These are phyloP conservation scores for Talaromyces sp. DNA, from an alignment of 2,329 filamentous ascomycete genomes.

Conservation along the genomic window DNA sequence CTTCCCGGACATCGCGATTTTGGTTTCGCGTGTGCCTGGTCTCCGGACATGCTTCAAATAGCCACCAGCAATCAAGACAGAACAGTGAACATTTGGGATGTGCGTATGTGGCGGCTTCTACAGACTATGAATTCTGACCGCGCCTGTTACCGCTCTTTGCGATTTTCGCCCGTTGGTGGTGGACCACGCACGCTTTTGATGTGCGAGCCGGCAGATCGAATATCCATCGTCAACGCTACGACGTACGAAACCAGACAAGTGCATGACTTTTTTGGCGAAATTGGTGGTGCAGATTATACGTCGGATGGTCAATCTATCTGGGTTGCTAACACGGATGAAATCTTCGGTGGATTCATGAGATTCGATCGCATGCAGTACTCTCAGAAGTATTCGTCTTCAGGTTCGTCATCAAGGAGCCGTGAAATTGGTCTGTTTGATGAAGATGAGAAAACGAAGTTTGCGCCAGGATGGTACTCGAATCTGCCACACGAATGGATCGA, in stretches of 20 bases:
- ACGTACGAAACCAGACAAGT: slow-evolving; percentile 42
- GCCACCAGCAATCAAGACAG: slow-evolving; percentile 48
- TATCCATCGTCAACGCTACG: slow-evolving; percentile 45
- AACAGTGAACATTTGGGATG: slow-evolving; percentile 47
- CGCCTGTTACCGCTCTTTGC: slow-evolving; percentile 44
- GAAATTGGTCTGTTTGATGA: not conserved
- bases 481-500: slow-evolving; percentile 38
- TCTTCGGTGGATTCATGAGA: slow-evolving; percentile 46
- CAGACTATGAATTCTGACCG: slow-evolving; percentile 43
- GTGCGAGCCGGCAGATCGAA: slow-evolving; percentile 44
- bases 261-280: slow-evolving; percentile 47
- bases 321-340: slow-evolving; percentile 44
- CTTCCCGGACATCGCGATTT: slow-evolving; percentile 43
- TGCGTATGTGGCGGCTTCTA: slow-evolving; percentile 40
- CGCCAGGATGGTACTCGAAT: slow-evolving; percentile 25
- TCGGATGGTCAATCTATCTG: slow-evolving; percentile 42
- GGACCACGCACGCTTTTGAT: slow-evolving; percentile 43
- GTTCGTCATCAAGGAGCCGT: not conserved
- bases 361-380: slow-evolving; percentile 42
- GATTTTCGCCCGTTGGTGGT: slow-evolving; percentile 44
- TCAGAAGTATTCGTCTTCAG: slow-evolving; percentile 24
- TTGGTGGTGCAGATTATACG: slow-evolving; percentile 43
- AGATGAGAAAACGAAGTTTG: not conserved
- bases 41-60: slow-evolving; percentile 46
- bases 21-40: slow-evolving; percentile 48